Base-by-base conservation (phyloP, 2,329 filamentous ascomycete species). In the Talaromyces funiculosus region DNA sequence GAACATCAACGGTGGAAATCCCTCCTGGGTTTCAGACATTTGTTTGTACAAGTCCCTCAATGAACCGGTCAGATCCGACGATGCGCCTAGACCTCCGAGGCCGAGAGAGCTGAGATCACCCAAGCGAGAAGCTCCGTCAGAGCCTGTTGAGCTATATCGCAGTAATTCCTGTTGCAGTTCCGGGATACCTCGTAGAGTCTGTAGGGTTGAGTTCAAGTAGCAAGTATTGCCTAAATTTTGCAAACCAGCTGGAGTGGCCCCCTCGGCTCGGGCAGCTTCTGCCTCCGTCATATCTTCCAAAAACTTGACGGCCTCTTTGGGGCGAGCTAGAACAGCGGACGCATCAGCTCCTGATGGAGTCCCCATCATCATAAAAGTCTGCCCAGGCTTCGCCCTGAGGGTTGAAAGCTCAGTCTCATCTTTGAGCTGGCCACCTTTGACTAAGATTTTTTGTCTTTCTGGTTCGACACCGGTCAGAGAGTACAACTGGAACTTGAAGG, bases 231-330 rank as follows among this genome's bases (percentile, higher is more conserved):
- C 94, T 63, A 97, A 80, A 71, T 99, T 99, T 73, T 89, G 84
- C 63, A 99, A 80, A 51, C 94, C 94, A 60, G 92, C 89, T 1
- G 95, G 94, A 49, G 84, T 93, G 53, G 92, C 92, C 61, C 90
- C 92, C 62, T 88, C 88, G 72, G 89, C 85, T 74, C 87, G 86
- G 22, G 94, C 93, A 57, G 87, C 85, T 75, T 97, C 93, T 31
- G 92, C 92, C 73, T 96, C 92, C 26, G 90, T 95, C 93, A 99
- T 97, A 74, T 99, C 94, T 77, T 99, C 94, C 64, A 96, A 78
- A 69, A 99, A 99, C 75, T 90, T 94, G 70, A 92, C 82, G 67
- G 84, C 82, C 71, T 95, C 88, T 71, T 88, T 90, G 33, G 94
- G 94, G 57, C 80, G 79, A 57, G 88, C 86, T 62, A 87, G 80